Base-by-base conservation (phyloP, 805 yeast genomes). In the Cyberlindnera bimundalis region DNA sequence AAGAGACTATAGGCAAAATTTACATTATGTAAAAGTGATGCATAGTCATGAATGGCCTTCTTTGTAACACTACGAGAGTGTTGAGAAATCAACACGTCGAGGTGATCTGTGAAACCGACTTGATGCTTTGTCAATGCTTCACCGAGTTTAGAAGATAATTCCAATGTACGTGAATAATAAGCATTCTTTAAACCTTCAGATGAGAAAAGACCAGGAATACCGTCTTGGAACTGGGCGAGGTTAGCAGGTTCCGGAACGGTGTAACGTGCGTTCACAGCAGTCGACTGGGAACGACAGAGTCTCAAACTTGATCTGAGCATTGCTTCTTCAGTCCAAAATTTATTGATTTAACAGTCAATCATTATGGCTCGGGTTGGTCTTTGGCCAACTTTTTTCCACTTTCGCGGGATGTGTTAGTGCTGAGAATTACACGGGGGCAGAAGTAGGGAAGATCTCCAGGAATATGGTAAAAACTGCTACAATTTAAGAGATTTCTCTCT, bases 191-290 rank as follows among this genome's bases (percentile, higher is more conserved):
- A 53, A 9, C 79, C 78, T 31, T 65, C 47, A 1, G 66, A 37
- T 4, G 78, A 67, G 41, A 73, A 66, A 4, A 79, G 58, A 3
- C 84, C 84, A 1, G 65, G 61, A 17, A 79, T 63, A 11, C 78
- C 78, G 1, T 56, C 52, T 43, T 53, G 51, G 30, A 52, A 49
- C 26, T 38, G 34, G 2, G 28, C 16, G 8, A 54, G 30, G 15
- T 41, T 33, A n/a, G 37, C 19, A 7, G 51, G 35, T 6, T 38
- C 29, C 14, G 47, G 48, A 13, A 41, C 37, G 16, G 37, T 23
- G 36, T 46, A 48, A 29, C 37, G 26, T 16, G 6, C n/a, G 26
- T 6, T 5, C 25, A 37, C 33, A 34, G 39, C n/a, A n/a, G 52
- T 50, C 29, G 40, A 31, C 35, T 47, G 45, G 29, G 30, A 30